Evolutionary conservation across 2,329 filamentous ascomycete species (phyloP).

Genomic region (Rasamsonia emersonii): DNA sequence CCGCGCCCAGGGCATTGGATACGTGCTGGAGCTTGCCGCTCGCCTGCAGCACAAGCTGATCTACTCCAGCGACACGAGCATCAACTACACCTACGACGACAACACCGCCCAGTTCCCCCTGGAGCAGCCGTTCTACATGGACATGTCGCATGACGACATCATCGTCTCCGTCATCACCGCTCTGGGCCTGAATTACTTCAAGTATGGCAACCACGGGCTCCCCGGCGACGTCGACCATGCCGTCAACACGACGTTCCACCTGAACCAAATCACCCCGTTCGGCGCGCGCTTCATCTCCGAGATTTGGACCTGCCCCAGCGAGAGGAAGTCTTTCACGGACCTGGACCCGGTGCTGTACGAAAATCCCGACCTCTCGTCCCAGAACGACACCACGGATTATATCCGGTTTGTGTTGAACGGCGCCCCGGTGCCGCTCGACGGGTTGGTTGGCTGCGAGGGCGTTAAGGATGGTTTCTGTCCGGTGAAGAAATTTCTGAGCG

Average conservation of each 20-base stretch:
- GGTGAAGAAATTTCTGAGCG: constrained; percentile 18
- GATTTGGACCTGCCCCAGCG: constrained; percentile 42
- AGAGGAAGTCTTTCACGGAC: constrained; percentile 15
- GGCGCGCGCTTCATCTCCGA: constrained; percentile 48
- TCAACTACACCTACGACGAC: constrained; percentile 43
- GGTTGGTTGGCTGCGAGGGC: constrained; percentile 17
- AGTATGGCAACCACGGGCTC: constrained; percentile 18
- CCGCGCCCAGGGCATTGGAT: constrained; percentile 46
- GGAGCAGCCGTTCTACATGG: constrained; percentile 42
- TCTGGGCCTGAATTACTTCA: constrained; percentile 47
- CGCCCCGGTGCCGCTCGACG: constrained; percentile 19
- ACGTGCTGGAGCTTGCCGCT: constrained; percentile 44
- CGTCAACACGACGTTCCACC: constrained; percentile 40
- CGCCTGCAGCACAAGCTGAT: constrained; percentile 42
- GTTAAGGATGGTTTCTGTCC: constrained; percentile 22
- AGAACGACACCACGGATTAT: constrained; percentile 13
- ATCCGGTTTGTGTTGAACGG: constrained; percentile 25
- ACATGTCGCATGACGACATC: constrained; percentile 48
- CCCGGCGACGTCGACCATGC: constrained; percentile 25
- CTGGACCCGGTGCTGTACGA: constrained; percentile 31
- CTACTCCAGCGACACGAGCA: constrained; percentile 40
- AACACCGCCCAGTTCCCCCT: constrained; percentile 41
- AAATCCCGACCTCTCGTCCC: constrained; percentile 17
- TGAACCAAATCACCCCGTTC: constrained; percentile 47
- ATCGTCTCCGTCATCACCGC: constrained; percentile 44